A percentile compares a stretch with the other conserved stretches of the same genome.
phyloP scores from a whole-genome alignment of 2,329 filamentous ascomycete genomes.

The Fusarium chlamydosporum region DNA sequence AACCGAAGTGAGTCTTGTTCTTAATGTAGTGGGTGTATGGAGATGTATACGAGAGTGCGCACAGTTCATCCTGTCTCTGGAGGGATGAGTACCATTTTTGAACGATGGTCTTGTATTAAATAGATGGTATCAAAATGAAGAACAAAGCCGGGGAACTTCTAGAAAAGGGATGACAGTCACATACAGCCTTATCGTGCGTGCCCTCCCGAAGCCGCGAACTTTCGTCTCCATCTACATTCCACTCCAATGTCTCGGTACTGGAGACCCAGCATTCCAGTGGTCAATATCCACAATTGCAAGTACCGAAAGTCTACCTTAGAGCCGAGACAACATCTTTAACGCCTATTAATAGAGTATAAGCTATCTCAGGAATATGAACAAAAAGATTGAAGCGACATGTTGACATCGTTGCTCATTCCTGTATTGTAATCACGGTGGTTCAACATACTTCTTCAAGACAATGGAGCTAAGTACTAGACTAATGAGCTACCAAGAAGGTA shows the following conservation, averaged over 20 bases:
- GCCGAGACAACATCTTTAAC: background rate
- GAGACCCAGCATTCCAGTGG: slow-evolving; percentile 30
- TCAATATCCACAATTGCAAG: slow-evolving; percentile 18
- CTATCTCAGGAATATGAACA: background rate
- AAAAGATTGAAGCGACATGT: background rate
- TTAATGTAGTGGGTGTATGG: no score
- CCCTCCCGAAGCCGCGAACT: slow-evolving; percentile 14
- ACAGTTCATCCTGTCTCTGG: no score
- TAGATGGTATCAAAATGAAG: background rate
- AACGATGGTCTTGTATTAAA: background rate
- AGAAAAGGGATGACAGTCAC: background rate
- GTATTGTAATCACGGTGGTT: background rate
- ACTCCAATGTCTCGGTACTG: slow-evolving; percentile 35
- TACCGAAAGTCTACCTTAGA: background rate
- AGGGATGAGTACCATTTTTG: no score
- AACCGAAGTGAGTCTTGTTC: no score
- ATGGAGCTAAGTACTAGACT: no score
- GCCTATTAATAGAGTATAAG: slow-evolving; percentile 1
- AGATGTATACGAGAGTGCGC: no score
- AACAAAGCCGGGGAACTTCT: no score
- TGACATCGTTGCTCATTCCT: background rate
- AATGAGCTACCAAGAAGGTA: background rate
- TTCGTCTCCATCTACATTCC: slow-evolving; percentile 34
- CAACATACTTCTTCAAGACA: background rate
- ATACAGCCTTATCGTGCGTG: slow-evolving; percentile 8